phyloP scores from a whole-genome alignment of 495 filamentous ascomycete genomes.

The Talaromyces stipitatus region DNA sequence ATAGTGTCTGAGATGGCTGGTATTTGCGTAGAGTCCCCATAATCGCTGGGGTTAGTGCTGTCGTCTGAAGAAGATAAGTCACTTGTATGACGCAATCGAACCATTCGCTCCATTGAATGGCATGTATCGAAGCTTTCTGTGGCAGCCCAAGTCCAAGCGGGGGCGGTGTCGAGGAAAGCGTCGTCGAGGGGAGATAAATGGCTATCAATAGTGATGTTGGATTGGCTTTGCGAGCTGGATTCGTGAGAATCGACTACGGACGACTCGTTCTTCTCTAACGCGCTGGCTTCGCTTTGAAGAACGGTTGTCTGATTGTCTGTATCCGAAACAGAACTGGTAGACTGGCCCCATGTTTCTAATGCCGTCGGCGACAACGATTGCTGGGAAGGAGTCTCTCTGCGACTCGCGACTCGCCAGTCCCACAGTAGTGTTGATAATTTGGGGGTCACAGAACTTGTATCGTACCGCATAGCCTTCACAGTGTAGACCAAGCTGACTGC shows the following conservation, averaged over 20 bases:
- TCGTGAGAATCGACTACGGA: background rate
- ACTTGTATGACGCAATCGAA: background rate
- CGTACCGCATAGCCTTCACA: slow-evolving; percentile 4
- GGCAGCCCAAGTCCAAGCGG: background rate
- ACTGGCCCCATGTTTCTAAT: background rate
- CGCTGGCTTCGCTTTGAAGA: background rate
- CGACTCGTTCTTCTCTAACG: background rate
- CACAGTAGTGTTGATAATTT: background rate
- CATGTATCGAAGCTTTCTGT: background rate
- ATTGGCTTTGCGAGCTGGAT: background rate
- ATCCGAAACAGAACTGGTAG: background rate
- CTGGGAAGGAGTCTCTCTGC: background rate
- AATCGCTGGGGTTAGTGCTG: background rate
- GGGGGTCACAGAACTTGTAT: slow-evolving; percentile 2
- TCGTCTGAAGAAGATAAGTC: background rate
- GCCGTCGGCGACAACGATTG: background rate
- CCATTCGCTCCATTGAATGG: background rate
- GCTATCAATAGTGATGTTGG: background rate
- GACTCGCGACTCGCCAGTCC: background rate
- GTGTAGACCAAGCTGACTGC: background rate
- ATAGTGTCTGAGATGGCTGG: background rate
- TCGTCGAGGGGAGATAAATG: background rate
- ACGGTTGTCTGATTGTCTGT: background rate
- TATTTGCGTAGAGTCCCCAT: background rate
- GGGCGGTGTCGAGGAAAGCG: background rate